Conservation (phyloP, 768 basidiomycete species). For the Hypholoma sublateritium region DNA sequence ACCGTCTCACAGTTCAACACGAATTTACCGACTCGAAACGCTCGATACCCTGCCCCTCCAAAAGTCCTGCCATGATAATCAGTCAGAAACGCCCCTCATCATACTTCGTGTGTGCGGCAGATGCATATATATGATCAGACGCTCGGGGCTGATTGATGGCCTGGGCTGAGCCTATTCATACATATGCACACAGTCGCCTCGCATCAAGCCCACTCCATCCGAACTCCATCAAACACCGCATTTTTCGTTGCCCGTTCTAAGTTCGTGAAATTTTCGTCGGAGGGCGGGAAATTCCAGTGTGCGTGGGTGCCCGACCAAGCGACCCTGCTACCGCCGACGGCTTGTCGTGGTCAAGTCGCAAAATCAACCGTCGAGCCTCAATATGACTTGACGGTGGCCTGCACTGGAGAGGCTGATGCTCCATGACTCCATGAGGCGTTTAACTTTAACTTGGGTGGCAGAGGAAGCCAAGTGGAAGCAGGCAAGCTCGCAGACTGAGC, state of each 20-base stretch:
- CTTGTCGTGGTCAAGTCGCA: no score
- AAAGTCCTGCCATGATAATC: no score
- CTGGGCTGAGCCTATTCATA: slow-evolving; percentile 2
- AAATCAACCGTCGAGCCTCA: no score
- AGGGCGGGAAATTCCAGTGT: background rate
- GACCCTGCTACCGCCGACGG: no score
- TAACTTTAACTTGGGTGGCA: no score
- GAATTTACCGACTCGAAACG: no score
- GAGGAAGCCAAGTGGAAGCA: background rate
- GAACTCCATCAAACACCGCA: slow-evolving; percentile 1
- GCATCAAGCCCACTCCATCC: background rate
- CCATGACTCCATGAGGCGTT: background rate
- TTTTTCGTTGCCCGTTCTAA: background rate
- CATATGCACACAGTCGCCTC: background rate
- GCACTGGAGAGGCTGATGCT: background rate
- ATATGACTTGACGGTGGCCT: background rate
- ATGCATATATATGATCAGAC: background rate
- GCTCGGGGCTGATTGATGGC: background rate
- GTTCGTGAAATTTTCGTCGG: background rate
- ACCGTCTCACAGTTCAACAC: no score
- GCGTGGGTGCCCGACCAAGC: no score
- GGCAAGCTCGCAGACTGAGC: background rate
- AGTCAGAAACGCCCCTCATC: background rate
- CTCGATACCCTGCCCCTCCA: no score
- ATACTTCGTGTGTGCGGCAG: background rate